Evolutionary conservation across 768 basidiomycete genomes (phyloP), one percentile per base, ranked within the genome.

Genomic region (Porpolomopsis calyptriformis): DNA sequence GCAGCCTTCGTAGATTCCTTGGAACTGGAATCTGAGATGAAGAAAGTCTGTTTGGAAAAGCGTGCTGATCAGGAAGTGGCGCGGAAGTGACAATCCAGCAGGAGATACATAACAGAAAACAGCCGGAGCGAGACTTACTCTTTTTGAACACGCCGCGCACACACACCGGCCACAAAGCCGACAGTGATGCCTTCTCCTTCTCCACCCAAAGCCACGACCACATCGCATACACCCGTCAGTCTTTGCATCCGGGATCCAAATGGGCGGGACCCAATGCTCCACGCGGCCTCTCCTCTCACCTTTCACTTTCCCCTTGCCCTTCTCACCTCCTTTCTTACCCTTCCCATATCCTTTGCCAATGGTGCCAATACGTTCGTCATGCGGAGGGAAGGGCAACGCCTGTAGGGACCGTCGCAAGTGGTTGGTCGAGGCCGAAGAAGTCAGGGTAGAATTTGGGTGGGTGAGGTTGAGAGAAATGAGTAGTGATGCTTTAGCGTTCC

Each of bases 171-270:
- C 89, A 60, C 89, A 93, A 4, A 93, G 66, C 49, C 90, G 66
- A 59, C 89, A 93, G 57, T 93, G 89, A 58, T 93, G 89, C 48
- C 88, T 69, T 53, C 89, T 65, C 53, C 86, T 70, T 56, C 81
- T 63, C 78, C 85, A 85, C 5, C 84, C 82, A 61, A 92, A 93
- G 37, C 72, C 58, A 34, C 74, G 66, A 4, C 78, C 78, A 56
- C 92, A 96, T 8, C 85, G 71, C 89, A 90, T 91, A 58, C 92
- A 96, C 18, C 72, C 69, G 45, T 76, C 74, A n/a, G 86, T 82
- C 60, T 76, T 85, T 49, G 78, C 75, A 57, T 96, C 89, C 0
- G 92, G 89, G 24, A 93, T 81, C 92, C 92, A 96, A 20, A 94
- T 76, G 0, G 92, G 85, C 4, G 92, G 91, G 1, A 90, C 78